A percentile compares a stretch with the other conserved stretches of the same genome.
Evolutionary conservation across 257 asterid genomes (phyloP).

Genomic region (Jacaranda copaia): DNA sequence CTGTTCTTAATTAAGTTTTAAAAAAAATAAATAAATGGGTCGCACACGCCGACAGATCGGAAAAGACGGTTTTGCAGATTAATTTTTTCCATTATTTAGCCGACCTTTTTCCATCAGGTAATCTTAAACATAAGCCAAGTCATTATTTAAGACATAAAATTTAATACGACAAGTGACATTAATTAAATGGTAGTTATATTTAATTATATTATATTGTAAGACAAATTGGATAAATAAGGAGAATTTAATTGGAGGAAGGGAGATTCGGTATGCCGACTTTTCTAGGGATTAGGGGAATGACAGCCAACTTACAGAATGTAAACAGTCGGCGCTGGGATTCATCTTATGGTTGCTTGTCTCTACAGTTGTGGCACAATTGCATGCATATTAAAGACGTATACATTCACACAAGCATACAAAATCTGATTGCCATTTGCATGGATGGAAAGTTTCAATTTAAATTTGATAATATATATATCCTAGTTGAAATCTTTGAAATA

Average conservation of each 20-base stretch:
- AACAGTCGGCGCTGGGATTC: constrained; percentile 48
- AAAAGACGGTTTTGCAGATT: constrained; percentile 44
- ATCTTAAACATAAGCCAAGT: constrained; percentile 50
- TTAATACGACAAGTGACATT: constrained; percentile 32
- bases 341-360: neutral
- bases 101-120: constrained; percentile 50
- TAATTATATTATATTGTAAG: neutral
- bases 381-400: neutral
- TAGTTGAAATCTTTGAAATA: too few relatives aligned
- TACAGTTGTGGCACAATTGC: neutral
- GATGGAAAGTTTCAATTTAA: neutral
- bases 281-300: constrained; percentile 52
- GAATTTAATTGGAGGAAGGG: constrained; percentile 9
- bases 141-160: neutral
- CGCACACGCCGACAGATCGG: constrained; percentile 62
- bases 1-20: neutral
- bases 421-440: constrained; percentile 1
- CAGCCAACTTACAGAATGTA: constrained; percentile 58
- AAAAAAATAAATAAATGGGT: neutral
- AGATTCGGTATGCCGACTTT: constrained; percentile 45
- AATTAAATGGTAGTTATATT: neutral
- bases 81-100: constrained; percentile 30
- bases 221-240: constrained; percentile 40
- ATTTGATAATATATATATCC: too few relatives aligned
- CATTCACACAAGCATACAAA: neutral